Base-by-base conservation (phyloP, 2,329 filamentous ascomycete species). In the Exserohilum rostratum region DNA sequence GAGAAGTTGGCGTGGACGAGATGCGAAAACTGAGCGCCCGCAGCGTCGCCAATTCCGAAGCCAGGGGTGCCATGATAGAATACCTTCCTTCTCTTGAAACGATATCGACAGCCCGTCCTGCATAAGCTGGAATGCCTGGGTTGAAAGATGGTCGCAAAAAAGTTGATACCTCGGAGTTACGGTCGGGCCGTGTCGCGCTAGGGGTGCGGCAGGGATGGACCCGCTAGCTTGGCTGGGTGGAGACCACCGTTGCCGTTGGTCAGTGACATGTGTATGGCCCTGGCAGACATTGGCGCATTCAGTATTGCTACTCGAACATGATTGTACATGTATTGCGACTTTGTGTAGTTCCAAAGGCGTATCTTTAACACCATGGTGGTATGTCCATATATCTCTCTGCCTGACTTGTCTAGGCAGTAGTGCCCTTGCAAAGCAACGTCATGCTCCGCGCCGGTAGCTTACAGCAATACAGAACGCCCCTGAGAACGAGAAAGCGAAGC, bases 401-500 rank as follows among this genome's bases (percentile, higher is more conserved):
- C 20, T 12, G 22, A 7, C 20, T 25, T 12, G 22, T 12, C n/a
- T 5, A 17, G 22, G 11, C 6, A 12, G 40, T 35, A 25, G 20
- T 9, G 22, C 20, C 15, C 43, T 34, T 22, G 35, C 25, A 30
- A 33, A n/a, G 42, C 68, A 71, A 73, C 72, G 72, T 74, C 71
- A 73, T 73, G 38, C 45, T 52, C 55, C 17, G 44, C 55, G 52
- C 38, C 37, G 39, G 49, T 51, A 66, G 64, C 72, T 74, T 49
- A 75, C 69, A 48, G 48, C 50, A 58, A 46, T 50, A 54, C 61
- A 74, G 73, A 82, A 77, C 69, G 50, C 71, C 64, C 72, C 79
- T 71, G 82, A 84, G 73, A 82, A 86, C 77, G 82, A 84, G 62
- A 99, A 99, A 80, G 93, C 88, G 59, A 84, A 84, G 65, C 86